Evolutionary conservation across 2,329 filamentous ascomycete genomes (phyloP), one percentile per base, ranked within the genome.

Genomic region (Pseudopithomyces chartarum): DNA sequence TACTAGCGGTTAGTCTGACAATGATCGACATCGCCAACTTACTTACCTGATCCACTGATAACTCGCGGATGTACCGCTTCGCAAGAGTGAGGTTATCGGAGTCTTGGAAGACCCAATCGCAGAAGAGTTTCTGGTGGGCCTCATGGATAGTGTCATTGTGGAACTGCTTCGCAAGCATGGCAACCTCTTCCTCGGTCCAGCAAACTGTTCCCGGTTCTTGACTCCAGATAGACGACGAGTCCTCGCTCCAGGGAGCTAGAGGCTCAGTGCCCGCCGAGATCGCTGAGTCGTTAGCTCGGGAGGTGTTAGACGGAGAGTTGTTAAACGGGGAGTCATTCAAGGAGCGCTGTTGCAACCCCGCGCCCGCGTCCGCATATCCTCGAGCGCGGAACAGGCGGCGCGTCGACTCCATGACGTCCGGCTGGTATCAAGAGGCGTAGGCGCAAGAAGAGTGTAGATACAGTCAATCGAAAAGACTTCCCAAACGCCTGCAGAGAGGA

Each of bases 11-110:
- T 19, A 50, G 20, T 15, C 38, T 22, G n/a, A 20, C 19, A 20
- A 11, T 7, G 5, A 13, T 2, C 19, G 23, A n/a, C 3, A 4
- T 23, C 45, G 2, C 15, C n/a, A 32, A 19, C 36, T 12, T 10
- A 48, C 52, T 39, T 38, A 70, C 70, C 56, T 69, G 66, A 36
- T 71, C 68, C 1, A 71, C 45, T 6, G 44, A 53, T 4, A 74
- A 48, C 57, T 74, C 69, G 2, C 71, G 63, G 23, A 74, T 61
- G 20, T 68, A 48, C n/a, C 51, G 32, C 46, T 59, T 70, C 0
- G 68, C 70, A 12, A 59, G 20, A 1, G 64, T 36, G 22, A 67
- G 71, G 53, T 73, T 61, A 15, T 64, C 56, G 1, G 49, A 17
- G 17, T 59, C 60, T 19, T 65, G 56, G 5, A 54, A 59, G 50